Evolutionary conservation across 371 early-diverging fungal genomes (phyloP).

Genomic region (Rhizopus sp.): DNA sequence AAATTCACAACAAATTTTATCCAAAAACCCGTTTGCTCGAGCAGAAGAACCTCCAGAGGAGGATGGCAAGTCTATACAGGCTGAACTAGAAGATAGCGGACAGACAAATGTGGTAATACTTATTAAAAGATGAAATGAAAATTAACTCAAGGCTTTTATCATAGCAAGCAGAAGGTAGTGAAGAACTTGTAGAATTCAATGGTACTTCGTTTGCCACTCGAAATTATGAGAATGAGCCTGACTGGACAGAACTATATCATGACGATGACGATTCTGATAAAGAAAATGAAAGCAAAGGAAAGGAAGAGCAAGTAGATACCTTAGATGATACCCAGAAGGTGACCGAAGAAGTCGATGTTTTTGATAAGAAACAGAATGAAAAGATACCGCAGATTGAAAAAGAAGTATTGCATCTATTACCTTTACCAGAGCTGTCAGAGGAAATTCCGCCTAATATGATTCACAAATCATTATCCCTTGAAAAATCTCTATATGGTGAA

Average conservation of each 20-base stretch:
- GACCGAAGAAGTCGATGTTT: neutral
- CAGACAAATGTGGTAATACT: neutral
- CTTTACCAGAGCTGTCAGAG: constrained; percentile 17
- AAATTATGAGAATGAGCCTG: constrained; percentile 25
- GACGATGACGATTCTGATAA: constrained; percentile 6
- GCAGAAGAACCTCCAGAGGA: neutral
- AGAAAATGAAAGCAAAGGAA: neutral
- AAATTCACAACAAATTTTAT: constrained; percentile 3
- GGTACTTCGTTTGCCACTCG: neutral
- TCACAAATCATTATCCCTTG: constrained; percentile 12
- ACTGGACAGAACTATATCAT: constrained; percentile 27
- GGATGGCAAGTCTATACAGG: too few relatives aligned
- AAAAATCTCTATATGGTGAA: constrained; percentile 20
- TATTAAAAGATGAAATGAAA: neutral
- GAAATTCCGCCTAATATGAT: constrained; percentile 20
- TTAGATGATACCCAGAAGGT: neutral
- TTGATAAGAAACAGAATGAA: constrained; percentile 4
- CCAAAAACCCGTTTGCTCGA: constrained; percentile 23
- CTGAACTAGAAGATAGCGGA: neutral
- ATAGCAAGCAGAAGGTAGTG: neutral
- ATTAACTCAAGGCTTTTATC: neutral
- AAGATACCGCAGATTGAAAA: constrained; percentile 20
- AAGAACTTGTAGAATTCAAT: constrained; percentile 15
- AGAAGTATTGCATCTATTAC: constrained; percentile 15
- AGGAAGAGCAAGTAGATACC: neutral